Conservation (phyloP, 345 rosid species). For the Corymbia maculata region DNA sequence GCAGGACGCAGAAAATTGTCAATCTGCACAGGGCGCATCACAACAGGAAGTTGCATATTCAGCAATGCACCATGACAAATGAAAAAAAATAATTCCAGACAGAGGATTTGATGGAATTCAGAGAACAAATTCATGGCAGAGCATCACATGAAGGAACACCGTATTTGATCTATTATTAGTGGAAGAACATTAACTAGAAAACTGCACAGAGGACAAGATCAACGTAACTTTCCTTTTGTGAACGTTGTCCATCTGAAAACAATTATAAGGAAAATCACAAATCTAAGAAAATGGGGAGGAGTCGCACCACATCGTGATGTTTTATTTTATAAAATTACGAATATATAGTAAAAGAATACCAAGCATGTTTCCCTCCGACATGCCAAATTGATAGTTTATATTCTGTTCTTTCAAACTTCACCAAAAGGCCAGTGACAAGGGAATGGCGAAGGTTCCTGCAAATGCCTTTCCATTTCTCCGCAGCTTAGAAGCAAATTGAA, state of each 20-base stretch:
- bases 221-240: background rate
- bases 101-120: background rate
- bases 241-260: background rate
- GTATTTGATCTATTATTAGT: background rate
- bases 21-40: background rate
- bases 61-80: background rate
- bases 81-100: background rate
- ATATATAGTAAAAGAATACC: background rate
- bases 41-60: background rate
- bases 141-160: background rate
- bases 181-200: background rate
- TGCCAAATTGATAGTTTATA: background rate
- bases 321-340: background rate
- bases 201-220: background rate
- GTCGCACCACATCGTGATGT: background rate
- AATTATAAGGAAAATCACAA: background rate
- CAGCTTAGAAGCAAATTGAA: background rate
- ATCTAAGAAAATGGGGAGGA: background rate
- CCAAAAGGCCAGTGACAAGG: background rate
- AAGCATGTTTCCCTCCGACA: background rate
- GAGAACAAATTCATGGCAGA: background rate
- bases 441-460: background rate
- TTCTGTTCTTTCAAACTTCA: background rate
- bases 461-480: background rate
- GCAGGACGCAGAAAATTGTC: background rate